A percentile compares a stretch with the other conserved stretches of the same genome.
phyloP scores from a whole-genome alignment of 441 rosid species.

The Jatropha multifida region DNA sequence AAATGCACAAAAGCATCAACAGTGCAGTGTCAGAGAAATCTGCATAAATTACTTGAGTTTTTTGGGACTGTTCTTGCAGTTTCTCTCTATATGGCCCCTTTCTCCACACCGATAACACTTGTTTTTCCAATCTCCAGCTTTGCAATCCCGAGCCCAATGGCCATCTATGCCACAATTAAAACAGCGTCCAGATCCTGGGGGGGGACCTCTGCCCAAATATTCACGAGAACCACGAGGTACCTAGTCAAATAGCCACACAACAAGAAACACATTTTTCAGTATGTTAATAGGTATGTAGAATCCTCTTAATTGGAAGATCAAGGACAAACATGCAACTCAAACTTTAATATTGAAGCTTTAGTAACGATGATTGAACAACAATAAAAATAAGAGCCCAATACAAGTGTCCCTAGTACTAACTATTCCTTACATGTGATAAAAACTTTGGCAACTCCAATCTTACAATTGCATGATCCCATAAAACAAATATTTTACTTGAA shows the following conservation, averaged over 20 bases:
- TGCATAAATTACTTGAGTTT: constrained; percentile 48
- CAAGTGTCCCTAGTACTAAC: not conserved
- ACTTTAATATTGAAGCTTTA: too few species aligned
- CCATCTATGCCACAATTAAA: constrained; percentile 90
- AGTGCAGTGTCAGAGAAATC: not conserved
- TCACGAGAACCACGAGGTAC: constrained; percentile 74
- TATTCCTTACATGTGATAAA: not conserved
- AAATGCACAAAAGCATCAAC: not conserved
- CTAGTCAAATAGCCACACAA: constrained; percentile 26
- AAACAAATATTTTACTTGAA: not conserved
- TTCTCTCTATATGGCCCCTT: constrained; percentile 74
- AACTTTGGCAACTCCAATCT: not conserved
- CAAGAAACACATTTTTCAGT: not conserved
- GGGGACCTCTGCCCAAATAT: constrained; percentile 70
- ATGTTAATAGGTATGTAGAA: not conserved
- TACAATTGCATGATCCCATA: not conserved
- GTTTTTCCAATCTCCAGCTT: constrained; percentile 84
- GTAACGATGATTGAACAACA: not conserved
- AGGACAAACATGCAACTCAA: too few species aligned
- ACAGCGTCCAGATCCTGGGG: constrained; percentile 84
- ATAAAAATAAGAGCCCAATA: not conserved
- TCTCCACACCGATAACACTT: constrained; percentile 80
- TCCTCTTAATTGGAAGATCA: not conserved
- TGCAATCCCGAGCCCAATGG: constrained; percentile 89
- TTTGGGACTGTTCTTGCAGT: constrained; percentile 74